Base-by-base conservation (phyloP, 768 basidiomycete genomes). In the Xanthoconium purpureum region DNA sequence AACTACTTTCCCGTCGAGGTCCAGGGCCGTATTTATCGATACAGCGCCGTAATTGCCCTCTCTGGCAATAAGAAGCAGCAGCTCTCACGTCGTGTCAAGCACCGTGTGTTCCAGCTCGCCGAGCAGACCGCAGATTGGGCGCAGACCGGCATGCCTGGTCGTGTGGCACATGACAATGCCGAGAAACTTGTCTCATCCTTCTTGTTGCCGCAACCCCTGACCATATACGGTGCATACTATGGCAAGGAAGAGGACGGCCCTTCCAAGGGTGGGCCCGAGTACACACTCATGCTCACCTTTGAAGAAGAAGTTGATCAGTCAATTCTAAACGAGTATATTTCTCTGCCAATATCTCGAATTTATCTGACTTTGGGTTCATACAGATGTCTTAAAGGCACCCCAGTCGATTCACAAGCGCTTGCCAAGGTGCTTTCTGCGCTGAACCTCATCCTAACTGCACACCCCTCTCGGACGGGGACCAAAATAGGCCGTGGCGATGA, bases 341-440 rank as follows among this genome's bases (percentile, higher is more conserved):
- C 15, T 10, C 44, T 13, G 28, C 30, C 45, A 51, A 73, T 74
- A 42, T 72, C 20, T 35, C 40, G 20, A 61, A 73, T 13, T 71
- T 67, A 6, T 63, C 52, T 57, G 40, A 68, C n/a, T 14, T 32
- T 15, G n/a, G 29, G 18, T 33, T 13, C 15, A 17, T 28, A 24
- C 37, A 89, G 87, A 28, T 81, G 84, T 65, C 73, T 89, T 17
- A 67, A 66, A 2, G 90, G 89, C 2, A 65, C 79, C 9, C 74
- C 76, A 5, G 76, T 81, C 54, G 80, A 83, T 59, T 76, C 80
- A 40, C 76, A 81, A 37, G 86, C 89, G 49, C 77, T 83, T 2
- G 69, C 72, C 53, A 80, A 80, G 0, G 70, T 79, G 29, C 71
- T 83, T 47, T 70, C 79, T 6, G 78, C 80, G 0, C 54, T 82